phyloP scores from a whole-genome alignment of 306 rosid species.

The Lotus japonicus region DNA sequence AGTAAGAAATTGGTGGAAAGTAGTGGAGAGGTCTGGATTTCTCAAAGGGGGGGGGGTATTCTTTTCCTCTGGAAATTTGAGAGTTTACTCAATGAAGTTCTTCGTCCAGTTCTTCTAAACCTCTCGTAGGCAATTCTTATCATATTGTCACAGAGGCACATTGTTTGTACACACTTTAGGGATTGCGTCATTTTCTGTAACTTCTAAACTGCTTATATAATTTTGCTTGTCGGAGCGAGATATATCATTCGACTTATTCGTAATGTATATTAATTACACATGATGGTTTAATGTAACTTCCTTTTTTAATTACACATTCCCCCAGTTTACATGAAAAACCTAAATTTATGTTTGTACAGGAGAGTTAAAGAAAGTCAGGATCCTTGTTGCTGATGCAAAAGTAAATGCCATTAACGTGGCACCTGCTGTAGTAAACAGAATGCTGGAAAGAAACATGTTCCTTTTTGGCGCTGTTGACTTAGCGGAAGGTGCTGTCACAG shows the following conservation, averaged over 20 bases:
- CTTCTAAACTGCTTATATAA: background rate
- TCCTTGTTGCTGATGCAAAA: slow-evolving; percentile 54
- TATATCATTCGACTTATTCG: background rate
- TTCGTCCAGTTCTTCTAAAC: too few relatives aligned
- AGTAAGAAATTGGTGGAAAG: too few relatives aligned
- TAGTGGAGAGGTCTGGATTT: too few relatives aligned
- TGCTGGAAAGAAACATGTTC: slow-evolving; percentile 67
- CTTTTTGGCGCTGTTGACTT: slow-evolving; percentile 73
- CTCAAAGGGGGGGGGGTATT: too few relatives aligned
- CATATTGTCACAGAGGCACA: background rate
- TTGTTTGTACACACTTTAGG: background rate
- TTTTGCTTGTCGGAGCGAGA: background rate
- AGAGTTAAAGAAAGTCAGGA: slow-evolving; percentile 60
- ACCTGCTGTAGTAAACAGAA: slow-evolving; percentile 49
- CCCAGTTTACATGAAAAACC: background rate
- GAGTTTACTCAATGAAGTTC: too few relatives aligned
- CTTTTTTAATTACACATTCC: background rate
- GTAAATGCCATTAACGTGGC: slow-evolving; percentile 36
- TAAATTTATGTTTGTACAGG: slow-evolving; percentile 30
- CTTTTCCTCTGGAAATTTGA: too few relatives aligned
- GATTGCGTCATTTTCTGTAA: background rate
- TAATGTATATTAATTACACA: too few relatives aligned
- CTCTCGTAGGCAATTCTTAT: too few relatives aligned
- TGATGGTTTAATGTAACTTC: background rate
- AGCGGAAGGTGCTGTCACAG: slow-evolving; percentile 43